phyloP scores from a whole-genome alignment of 768 basidiomycete genomes.

The Lactarius evosmus region DNA sequence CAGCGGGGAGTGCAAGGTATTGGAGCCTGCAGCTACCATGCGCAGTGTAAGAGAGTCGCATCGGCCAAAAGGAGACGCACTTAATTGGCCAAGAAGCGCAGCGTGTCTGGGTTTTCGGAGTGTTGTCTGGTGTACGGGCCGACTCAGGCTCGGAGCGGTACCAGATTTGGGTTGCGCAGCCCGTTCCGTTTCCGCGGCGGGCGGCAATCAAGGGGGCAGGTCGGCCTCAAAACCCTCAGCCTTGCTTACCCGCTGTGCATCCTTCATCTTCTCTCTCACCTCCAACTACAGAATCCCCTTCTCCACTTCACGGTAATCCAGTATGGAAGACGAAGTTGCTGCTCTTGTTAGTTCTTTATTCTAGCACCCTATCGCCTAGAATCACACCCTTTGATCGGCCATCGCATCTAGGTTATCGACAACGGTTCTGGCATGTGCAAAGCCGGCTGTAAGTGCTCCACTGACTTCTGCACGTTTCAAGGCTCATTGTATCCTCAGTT shows the following conservation, averaged over 20 bases:
- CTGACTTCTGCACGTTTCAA: conserved; percentile 31
- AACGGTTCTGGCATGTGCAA: conserved; percentile 99
- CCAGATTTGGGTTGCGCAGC: conserved; percentile 7
- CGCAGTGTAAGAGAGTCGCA: neutral
- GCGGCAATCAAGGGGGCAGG: neutral
- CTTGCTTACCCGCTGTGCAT: neutral
- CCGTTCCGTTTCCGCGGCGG: neutral
- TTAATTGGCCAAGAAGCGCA: conserved; percentile 15
- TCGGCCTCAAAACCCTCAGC: conserved; percentile 1
- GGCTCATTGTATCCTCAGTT: conserved; percentile 84
- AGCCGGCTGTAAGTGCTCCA: conserved; percentile 80
- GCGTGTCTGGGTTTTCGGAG: too few species aligned
- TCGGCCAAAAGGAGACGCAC: neutral
- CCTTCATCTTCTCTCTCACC: conserved; percentile 4
- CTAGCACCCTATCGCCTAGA: conserved; percentile 1
- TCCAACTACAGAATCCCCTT: conserved; percentile 1
- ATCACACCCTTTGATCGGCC: conserved; percentile 8
- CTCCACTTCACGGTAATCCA: conserved; percentile 25
- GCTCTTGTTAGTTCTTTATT: conserved; percentile 43
- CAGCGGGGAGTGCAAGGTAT: conserved; percentile 1
- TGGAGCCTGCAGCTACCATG: neutral
- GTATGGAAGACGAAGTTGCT: conserved; percentile 66
- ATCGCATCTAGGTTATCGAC: conserved; percentile 65
- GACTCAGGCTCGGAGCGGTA: neutral
- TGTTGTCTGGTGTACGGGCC: neutral